A percentile compares a stretch with the other conserved stretches of the same genome.
phyloP scores from a whole-genome alignment of 192 early-diverging fungal genomes.

The Entophlyctis luteolus region DNA sequence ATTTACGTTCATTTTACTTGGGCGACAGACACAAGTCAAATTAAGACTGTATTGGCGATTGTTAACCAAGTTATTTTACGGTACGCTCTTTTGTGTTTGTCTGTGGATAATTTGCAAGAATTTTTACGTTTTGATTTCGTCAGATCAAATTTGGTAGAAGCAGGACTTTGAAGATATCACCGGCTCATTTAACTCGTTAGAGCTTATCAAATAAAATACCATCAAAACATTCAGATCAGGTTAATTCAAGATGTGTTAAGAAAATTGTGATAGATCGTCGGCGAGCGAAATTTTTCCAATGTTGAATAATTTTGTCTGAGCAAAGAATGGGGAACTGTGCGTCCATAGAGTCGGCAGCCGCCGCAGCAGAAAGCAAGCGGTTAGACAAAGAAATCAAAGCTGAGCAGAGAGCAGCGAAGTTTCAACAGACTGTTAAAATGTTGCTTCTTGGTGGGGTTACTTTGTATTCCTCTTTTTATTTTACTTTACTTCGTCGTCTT shows the following conservation, averaged over 20 bases:
- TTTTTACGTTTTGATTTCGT: not conserved
- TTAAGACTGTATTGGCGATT: conserved; percentile 51
- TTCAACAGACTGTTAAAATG: conserved; percentile 28
- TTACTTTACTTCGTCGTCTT: not conserved
- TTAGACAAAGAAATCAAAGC: conserved; percentile 43
- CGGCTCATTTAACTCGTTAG: too few species aligned
- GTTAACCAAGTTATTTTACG: conserved; percentile 51
- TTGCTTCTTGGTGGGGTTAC: conserved; percentile 30
- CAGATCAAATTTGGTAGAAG: conserved; percentile 1
- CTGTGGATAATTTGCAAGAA: not conserved
- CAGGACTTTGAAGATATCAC: conserved; percentile 8
- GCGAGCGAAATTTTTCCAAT: not conserved
- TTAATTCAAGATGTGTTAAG: too few species aligned
- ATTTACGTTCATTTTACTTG: conserved; percentile 61
- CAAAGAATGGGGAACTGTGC: conserved; percentile 33
- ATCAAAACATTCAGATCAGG: too few species aligned
- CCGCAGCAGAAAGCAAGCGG: conserved; percentile 46
- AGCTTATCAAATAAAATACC: not conserved
- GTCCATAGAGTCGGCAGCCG: conserved; percentile 28
- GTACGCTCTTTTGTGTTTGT: not conserved
- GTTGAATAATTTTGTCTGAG: too few species aligned
- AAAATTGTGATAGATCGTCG: too few species aligned
- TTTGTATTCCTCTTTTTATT: not conserved
- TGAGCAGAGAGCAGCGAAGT: conserved; percentile 30
- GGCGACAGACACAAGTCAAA: conserved; percentile 59